Base-by-base conservation (phyloP, 805 yeast species). In the Dipodascus geniculatus region DNA sequence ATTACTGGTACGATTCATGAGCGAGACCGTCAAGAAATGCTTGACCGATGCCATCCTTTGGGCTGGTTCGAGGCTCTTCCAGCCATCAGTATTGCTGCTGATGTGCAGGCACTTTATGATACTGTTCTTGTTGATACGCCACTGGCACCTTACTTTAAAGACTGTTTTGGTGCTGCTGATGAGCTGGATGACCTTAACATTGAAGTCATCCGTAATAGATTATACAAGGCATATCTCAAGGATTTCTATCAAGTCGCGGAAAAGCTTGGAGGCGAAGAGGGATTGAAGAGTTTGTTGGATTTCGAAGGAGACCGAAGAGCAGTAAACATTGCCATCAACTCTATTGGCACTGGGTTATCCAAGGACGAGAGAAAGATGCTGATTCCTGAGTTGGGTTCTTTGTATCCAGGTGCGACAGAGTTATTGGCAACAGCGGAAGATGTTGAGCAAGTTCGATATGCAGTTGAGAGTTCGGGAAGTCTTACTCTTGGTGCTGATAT, bases 21-120 rank as follows among this genome's bases (percentile, higher is more conserved):
- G 65, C 79, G 98, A 64, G 96, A 95, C 69, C 82, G 87, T 64
- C 71, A 81, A 47, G 99, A 93, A 65, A 84, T 95, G 52, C 76
- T 93, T 63, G 81, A 82, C 55, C 82, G 96, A 66, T 89, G 96
- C 68, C 96, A 93, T 67, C 99, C 99, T 0, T 75, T 93, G 61
- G 99, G 99, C 48, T 90, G 97, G 96, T 93, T 93, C 65, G 99
- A 93, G 62, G 91, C 98, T 4, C 79, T 93, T 61, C 99, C 99
- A 35, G 91, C 98, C 0, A 76, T 93, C 55, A 80, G 93, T 16
- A 93, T 91, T 51, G 97, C 98, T 50, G 88, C 96, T 1, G 98
- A 91, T 69, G 81, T 91, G 54, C 96, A 89, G 63, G 81, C 93
- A n/a, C 76, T 93, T 62, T 93, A 91, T 72, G 85, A 85, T 63